These are phyloP conservation scores for Saccharomycopsis oosterbeekiorum DNA, from an alignment of 805 yeast species.

Conservation along the genomic window DNA sequence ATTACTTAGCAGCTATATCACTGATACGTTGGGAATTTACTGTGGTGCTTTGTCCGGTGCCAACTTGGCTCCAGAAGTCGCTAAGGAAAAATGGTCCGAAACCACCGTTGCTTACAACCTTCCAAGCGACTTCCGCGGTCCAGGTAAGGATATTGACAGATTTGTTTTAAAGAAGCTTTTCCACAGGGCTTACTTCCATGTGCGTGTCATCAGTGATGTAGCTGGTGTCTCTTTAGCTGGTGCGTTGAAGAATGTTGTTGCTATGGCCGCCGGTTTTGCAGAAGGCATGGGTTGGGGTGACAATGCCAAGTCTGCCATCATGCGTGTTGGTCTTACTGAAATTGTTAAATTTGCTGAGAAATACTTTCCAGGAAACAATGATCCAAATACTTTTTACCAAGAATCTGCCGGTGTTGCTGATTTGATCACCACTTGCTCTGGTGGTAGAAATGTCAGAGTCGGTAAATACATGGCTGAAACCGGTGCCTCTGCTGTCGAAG, in stretches of 20 bases:
- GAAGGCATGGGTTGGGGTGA: slow-evolving; percentile 99
- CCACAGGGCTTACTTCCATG: slow-evolving; percentile 98
- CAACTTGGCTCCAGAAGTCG: slow-evolving; percentile 94
- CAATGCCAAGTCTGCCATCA: slow-evolving; percentile 94
- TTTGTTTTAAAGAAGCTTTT: slow-evolving; percentile 66
- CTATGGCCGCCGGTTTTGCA: slow-evolving; percentile 93
- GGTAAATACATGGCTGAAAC: slow-evolving; percentile 79
- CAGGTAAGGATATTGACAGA: slow-evolving; percentile 65
- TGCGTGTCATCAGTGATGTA: slow-evolving; percentile 81
- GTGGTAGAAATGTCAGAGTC: slow-evolving; percentile 93
- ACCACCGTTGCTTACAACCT: slow-evolving; percentile 87
- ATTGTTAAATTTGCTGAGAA: slow-evolving; percentile 75
- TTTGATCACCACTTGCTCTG: slow-evolving; percentile 92
- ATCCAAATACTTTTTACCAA: slow-evolving; percentile 74
- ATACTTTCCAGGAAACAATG: slow-evolving; percentile 62
- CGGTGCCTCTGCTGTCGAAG: slow-evolving; percentile 65
- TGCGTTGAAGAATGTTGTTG: slow-evolving; percentile 93
- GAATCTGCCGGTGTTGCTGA: slow-evolving; percentile 98
- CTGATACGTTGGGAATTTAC: slow-evolving; percentile 70
- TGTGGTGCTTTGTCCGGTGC: slow-evolving; percentile 98
- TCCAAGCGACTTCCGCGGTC: slow-evolving; percentile 60
- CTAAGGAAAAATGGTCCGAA: slow-evolving; percentile 92
- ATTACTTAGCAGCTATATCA: slow-evolving; percentile 68
- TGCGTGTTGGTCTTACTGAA: slow-evolving; percentile 91
- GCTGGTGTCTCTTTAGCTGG: slow-evolving; percentile 96